phyloP scores from a whole-genome alignment of 176 grass and related monocot species.

The Paspalum notatum region DNA sequence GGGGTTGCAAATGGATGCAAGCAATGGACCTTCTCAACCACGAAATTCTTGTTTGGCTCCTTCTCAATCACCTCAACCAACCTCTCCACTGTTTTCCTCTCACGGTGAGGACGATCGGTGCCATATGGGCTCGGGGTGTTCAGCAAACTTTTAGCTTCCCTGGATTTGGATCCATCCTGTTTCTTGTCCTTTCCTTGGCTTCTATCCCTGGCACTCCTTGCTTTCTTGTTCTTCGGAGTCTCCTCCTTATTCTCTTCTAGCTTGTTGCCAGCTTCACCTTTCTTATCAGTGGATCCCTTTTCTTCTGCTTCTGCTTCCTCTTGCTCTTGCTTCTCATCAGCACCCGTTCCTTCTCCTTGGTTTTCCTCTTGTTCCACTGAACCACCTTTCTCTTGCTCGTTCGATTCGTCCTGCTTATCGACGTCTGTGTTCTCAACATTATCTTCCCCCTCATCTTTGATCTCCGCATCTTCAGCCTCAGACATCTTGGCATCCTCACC shows the following conservation, averaged over 20 bases:
- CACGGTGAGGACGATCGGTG: slow-evolving; percentile 83
- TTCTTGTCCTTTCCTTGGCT: slow-evolving; percentile 58
- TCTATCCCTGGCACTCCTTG: slow-evolving; percentile 61
- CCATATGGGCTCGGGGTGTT: slow-evolving; percentile 54
- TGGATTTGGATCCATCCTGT: slow-evolving; percentile 51
- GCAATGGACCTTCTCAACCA: slow-evolving; percentile 86
- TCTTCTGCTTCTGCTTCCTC: slow-evolving; percentile 37
- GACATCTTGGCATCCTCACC: slow-evolving; percentile 40
- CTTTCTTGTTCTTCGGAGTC: slow-evolving; percentile 69
- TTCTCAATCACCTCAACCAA: slow-evolving; percentile 99
- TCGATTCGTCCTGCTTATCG: slow-evolving; percentile 38
- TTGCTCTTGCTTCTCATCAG: slow-evolving; percentile 38
- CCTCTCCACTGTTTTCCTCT: slow-evolving; percentile 97
- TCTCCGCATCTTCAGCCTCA: slow-evolving; percentile 19
- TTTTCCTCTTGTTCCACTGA: neutral
- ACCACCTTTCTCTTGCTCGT: slow-evolving; percentile 26
- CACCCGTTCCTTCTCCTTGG: slow-evolving; percentile 4
- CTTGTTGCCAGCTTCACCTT: slow-evolving; percentile 40
- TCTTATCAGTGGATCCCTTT: slow-evolving; percentile 39
- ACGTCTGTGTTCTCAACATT: slow-evolving; percentile 14
- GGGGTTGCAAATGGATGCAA: slow-evolving; percentile 18
- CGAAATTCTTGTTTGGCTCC: slow-evolving; percentile 67
- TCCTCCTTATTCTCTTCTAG: slow-evolving; percentile 56
- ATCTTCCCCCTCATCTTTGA: slow-evolving; percentile 44
- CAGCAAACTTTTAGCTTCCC: slow-evolving; percentile 59